Conservation (phyloP, 352 stramenopile genomes). For the Phytophthora multivora region DNA sequence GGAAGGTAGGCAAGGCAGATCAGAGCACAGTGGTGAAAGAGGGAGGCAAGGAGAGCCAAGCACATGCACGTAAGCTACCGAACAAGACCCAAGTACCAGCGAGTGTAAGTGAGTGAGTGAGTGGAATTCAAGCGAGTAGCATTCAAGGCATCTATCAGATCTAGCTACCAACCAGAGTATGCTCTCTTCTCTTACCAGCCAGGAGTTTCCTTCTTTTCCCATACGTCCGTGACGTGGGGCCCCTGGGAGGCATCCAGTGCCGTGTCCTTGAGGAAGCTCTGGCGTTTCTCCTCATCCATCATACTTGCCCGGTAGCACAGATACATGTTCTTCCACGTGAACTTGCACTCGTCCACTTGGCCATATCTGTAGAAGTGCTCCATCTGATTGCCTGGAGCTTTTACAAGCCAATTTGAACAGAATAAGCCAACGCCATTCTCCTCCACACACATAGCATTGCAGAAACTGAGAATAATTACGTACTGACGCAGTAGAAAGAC, state of each 20-base stretch:
- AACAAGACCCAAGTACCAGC: constrained; percentile 21
- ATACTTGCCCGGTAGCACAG: constrained; percentile 78
- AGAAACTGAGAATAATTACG: constrained; percentile 25
- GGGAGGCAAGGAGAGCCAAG: constrained; percentile 2
- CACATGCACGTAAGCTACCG: constrained; percentile 20
- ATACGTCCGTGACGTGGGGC: constrained; percentile 63
- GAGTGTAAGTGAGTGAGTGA: constrained; percentile 21
- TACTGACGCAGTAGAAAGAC: constrained; percentile 87
- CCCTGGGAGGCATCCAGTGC: constrained; percentile 60
- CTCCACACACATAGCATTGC: constrained; percentile 12
- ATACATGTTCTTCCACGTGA: constrained; percentile 83
- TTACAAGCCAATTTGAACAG: too few relatives aligned
- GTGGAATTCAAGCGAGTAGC: constrained; percentile 20
- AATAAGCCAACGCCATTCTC: constrained; percentile 18
- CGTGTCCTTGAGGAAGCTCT: constrained; percentile 74
- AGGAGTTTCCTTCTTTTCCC: constrained; percentile 68
- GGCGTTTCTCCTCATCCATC: constrained; percentile 77
- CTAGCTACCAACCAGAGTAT: neutral
- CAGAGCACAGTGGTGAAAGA: neutral
- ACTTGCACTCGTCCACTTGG: constrained; percentile 77
- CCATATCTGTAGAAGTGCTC: constrained; percentile 82
- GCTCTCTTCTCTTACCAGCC: constrained; percentile 52
- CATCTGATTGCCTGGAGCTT: constrained; percentile 82
- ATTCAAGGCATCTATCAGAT: constrained; percentile 4
- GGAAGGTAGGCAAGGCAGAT: constrained; percentile 2